Percentiles rank a stretch among this genome's conserved stretches.
These are phyloP conservation scores for Aspergillus incahuasiensis DNA, from an alignment of 495 filamentous ascomycete genomes.

Conservation along the genomic window DNA sequence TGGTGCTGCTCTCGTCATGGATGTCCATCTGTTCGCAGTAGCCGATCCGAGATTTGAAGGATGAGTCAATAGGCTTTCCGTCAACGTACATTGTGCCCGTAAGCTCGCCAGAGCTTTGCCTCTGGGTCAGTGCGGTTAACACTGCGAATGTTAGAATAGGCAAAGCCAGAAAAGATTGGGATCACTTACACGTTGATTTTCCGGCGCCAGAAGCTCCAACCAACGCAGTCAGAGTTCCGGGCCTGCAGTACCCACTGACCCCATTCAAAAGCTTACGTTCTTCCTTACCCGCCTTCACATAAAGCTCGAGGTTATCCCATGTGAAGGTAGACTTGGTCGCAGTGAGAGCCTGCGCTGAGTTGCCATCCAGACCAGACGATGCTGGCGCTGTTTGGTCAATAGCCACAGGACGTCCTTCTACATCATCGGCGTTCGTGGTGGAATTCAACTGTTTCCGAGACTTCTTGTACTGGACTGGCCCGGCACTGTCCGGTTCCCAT, in stretches of 20 bases:
- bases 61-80: constrained; percentile 56
- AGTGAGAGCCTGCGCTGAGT: constrained; percentile 31
- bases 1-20: constrained; percentile 75
- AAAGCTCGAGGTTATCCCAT: constrained; percentile 51
- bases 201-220: constrained; percentile 85
- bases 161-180: not conserved
- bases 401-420: constrained; percentile 36
- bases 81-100: constrained; percentile 70
- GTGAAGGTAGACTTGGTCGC: constrained; percentile 47
- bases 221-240: constrained; percentile 72
- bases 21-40: constrained; percentile 88
- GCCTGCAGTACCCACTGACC: constrained; percentile 71
- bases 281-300: constrained; percentile 64
- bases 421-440: constrained; percentile 40
- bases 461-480: constrained; percentile 48
- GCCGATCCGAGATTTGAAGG: constrained; percentile 74
- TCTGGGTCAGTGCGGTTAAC: constrained; percentile 70
- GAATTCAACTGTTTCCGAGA: constrained; percentile 46
- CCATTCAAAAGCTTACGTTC: constrained; percentile 62
- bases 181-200: constrained; percentile 67
- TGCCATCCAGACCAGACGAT: constrained; percentile 7
- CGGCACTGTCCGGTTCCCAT: constrained; percentile 58
- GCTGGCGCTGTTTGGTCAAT: constrained; percentile 18
- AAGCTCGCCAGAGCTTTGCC: constrained; percentile 75
- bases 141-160: constrained; percentile 27